phyloP scores from a whole-genome alignment of 768 basidiomycete species.

The Cyclocybe aegerita region DNA sequence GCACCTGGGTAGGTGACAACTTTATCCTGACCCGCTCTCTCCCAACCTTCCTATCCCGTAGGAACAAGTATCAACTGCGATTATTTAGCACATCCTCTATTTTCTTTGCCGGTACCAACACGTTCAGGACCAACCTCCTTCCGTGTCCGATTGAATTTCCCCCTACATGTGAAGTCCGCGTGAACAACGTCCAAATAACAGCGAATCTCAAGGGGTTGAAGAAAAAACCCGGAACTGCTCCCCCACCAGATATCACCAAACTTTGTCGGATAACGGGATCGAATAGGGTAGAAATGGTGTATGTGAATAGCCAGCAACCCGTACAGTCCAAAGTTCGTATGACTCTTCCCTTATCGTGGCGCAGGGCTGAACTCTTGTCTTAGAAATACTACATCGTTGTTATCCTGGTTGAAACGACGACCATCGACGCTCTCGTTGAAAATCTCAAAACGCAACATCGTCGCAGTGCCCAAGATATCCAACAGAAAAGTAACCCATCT shows the following conservation, averaged over 20 bases:
- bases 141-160: slow-evolving; percentile 89
- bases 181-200: slow-evolving; percentile 66
- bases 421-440: slow-evolving; percentile 68
- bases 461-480: slow-evolving; percentile 59
- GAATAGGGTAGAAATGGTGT: slow-evolving; percentile 85
- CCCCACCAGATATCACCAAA: slow-evolving; percentile 72
- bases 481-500: slow-evolving; percentile 59
- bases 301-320: slow-evolving; percentile 86
- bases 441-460: slow-evolving; percentile 69
- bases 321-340: slow-evolving; percentile 63
- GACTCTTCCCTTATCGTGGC: neutral
- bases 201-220: slow-evolving; percentile 90
- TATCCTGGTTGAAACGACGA: slow-evolving; percentile 79
- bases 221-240: slow-evolving; percentile 92
- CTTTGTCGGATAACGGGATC: slow-evolving; percentile 38
- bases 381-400: slow-evolving; percentile 88
- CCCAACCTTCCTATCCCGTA: slow-evolving; percentile 41
- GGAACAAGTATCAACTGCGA: slow-evolving; percentile 65
- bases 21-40: neutral
- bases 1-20: slow-evolving; percentile 47
- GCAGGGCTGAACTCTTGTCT: slow-evolving; percentile 2
- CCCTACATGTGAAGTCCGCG: slow-evolving; percentile 86
- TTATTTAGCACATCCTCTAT: slow-evolving; percentile 87
- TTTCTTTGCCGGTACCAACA: slow-evolving; percentile 56
- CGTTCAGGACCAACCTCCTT: slow-evolving; percentile 49